Evolutionary conservation across 306 rosid species (phyloP).

Genomic region (Vicia villosa): DNA sequence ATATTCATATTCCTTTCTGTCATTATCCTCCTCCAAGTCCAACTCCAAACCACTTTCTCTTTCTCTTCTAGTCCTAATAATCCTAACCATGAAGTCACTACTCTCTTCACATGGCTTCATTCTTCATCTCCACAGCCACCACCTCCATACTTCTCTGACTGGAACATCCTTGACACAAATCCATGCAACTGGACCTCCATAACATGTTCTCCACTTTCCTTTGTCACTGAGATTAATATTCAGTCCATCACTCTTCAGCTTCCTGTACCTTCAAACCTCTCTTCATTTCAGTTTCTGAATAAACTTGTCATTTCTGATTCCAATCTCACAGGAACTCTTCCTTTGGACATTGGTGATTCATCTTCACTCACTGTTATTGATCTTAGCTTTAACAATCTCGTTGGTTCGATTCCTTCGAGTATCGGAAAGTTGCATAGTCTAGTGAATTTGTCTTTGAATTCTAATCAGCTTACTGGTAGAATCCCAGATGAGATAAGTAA

Average conservation of each 20-base stretch:
- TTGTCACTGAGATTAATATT: conserved; percentile 69
- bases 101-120: conserved; percentile 85
- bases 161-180: conserved; percentile 64
- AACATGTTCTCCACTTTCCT: conserved; percentile 62
- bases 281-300: conserved; percentile 57
- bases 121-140: conserved; percentile 47
- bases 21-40: conserved; percentile 37
- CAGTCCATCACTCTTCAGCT: conserved; percentile 68
- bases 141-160: conserved; percentile 54
- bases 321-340: conserved; percentile 74
- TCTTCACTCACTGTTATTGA: conserved; percentile 54
- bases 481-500: conserved; percentile 65
- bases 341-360: conserved; percentile 60
- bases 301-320: conserved; percentile 74
- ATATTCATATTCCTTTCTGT: conserved; percentile 35
- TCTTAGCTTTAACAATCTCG: conserved; percentile 69
- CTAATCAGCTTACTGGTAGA: conserved; percentile 74
- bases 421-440: conserved; percentile 61
- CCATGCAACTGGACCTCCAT: conserved; percentile 93
- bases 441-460: conserved; percentile 61
- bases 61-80: conserved; percentile 38
- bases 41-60: conserved; percentile 37
- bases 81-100: conserved; percentile 63
- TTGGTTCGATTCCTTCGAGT: conserved; percentile 66
- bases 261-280: conserved; percentile 66